A percentile compares a stretch with the other conserved stretches of the same genome.
phyloP scores from a whole-genome alignment of 2,329 filamentous ascomycete species.

The Cryphonectria naterciae region DNA sequence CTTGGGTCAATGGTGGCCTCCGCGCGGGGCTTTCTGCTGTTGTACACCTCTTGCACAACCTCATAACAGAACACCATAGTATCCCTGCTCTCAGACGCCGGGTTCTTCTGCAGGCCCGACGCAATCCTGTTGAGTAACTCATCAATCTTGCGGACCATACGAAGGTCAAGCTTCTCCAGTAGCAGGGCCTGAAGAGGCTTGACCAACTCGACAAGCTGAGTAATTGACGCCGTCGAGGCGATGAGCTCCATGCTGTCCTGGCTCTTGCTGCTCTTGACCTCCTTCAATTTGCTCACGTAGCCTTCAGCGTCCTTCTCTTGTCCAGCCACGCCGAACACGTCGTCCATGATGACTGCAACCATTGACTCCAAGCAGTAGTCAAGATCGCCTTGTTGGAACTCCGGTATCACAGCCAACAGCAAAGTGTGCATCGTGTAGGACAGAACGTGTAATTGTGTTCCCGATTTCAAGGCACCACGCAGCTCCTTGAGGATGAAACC shows the following conservation, averaged over 20 bases:
- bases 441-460: slow-evolving; percentile 92
- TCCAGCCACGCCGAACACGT: slow-evolving; percentile 89
- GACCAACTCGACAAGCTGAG: slow-evolving; percentile 74
- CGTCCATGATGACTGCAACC: slow-evolving; percentile 89
- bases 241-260: slow-evolving; percentile 96
- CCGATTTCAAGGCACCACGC: slow-evolving; percentile 77
- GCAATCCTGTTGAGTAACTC: slow-evolving; percentile 83
- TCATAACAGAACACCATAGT: slow-evolving; percentile 95
- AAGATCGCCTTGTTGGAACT: slow-evolving; percentile 78
- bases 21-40: slow-evolving; percentile 56
- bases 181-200: slow-evolving; percentile 78
- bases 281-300: slow-evolving; percentile 93
- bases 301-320: slow-evolving; percentile 97
- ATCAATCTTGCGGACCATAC: slow-evolving; percentile 87
- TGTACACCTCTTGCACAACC: slow-evolving; percentile 85
- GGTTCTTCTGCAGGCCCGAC: slow-evolving; percentile 80
- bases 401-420: slow-evolving; percentile 73
- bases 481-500: slow-evolving; percentile 94
- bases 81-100: slow-evolving; percentile 76
- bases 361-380: slow-evolving; percentile 85
- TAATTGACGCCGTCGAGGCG: slow-evolving; percentile 78
- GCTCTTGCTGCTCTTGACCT: slow-evolving; percentile 97
- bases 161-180: slow-evolving; percentile 80
- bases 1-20: slow-evolving; percentile 63
- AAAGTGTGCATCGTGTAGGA: slow-evolving; percentile 95